Evolutionary conservation across 495 filamentous ascomycete species (phyloP).

Genomic region (Tuber melanosporum): DNA sequence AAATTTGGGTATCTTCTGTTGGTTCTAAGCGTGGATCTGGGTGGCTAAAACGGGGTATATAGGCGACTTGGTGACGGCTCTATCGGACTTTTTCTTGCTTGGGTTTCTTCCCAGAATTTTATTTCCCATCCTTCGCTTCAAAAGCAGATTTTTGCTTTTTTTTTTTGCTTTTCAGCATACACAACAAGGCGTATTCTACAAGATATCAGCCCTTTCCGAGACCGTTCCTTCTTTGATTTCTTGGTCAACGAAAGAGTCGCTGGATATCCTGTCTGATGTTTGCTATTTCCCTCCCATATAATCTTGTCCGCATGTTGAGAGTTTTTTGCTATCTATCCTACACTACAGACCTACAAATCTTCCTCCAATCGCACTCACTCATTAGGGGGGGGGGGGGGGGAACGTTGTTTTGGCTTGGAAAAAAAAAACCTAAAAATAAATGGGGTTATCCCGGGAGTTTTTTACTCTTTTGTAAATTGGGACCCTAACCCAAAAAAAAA

Average conservation of each 20-base stretch:
- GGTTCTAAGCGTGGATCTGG: constrained; percentile 38
- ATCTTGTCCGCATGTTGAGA: background rate
- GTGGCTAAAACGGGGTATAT: constrained; percentile 27
- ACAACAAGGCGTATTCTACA: background rate
- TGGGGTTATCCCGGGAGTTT: background rate
- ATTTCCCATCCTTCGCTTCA: constrained; percentile 26
- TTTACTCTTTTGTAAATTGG: background rate
- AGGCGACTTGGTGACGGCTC: constrained; percentile 21
- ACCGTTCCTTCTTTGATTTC: background rate
- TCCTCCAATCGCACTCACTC: background rate
- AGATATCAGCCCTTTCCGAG: background rate
- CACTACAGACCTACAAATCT: background rate
- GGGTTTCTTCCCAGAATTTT: constrained; percentile 19
- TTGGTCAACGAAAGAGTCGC: background rate
- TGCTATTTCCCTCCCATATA: background rate
- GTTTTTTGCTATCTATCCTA: background rate
- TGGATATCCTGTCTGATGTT: background rate
- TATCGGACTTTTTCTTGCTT: constrained; percentile 26
- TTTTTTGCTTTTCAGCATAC: constrained; percentile 17
- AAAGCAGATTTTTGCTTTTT: constrained; percentile 24
- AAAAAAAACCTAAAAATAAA: background rate
- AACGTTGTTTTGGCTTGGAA: background rate
- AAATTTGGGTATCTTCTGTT: constrained; percentile 33
- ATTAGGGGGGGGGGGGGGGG: background rate
- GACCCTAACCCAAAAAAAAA: background rate